Conservation (phyloP, 2,329 filamentous ascomycete species). For the Ophiostoma himal-ulmi region DNA sequence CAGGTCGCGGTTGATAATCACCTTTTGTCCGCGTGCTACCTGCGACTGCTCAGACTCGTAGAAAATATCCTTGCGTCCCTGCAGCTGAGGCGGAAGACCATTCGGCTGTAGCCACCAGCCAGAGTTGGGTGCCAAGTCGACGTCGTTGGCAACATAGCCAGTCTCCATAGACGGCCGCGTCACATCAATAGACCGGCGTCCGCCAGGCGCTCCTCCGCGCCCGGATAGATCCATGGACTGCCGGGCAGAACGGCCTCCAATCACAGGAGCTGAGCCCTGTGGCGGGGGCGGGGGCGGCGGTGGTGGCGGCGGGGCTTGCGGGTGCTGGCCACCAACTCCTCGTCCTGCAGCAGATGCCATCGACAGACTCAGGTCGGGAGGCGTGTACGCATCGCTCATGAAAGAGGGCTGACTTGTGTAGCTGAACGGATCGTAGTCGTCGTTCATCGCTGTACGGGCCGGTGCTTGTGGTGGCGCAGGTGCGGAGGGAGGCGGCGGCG, state of each 20-base stretch:
- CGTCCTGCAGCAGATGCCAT: slow-evolving; percentile 26
- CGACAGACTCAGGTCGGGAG: slow-evolving; percentile 34
- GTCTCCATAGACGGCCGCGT: slow-evolving; percentile 68
- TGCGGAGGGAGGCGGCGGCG: slow-evolving; percentile 60
- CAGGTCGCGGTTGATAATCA: slow-evolving; percentile 69
- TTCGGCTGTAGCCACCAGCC: slow-evolving; percentile 86
- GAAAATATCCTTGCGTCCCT: slow-evolving; percentile 75
- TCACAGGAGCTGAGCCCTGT: slow-evolving; percentile 21
- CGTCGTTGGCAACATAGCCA: slow-evolving; percentile 79
- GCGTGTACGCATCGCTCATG: slow-evolving; percentile 45
- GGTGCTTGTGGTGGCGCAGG: slow-evolving; percentile 47
- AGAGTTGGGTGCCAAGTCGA: slow-evolving; percentile 68
- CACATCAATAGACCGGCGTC: slow-evolving; percentile 65
- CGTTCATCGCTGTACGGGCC: slow-evolving; percentile 43
- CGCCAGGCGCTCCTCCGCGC: slow-evolving; percentile 35
- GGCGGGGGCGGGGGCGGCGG: slow-evolving; percentile 43
- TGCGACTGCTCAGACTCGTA: slow-evolving; percentile 76
- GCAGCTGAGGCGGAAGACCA: slow-evolving; percentile 71
- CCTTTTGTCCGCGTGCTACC: slow-evolving; percentile 62
- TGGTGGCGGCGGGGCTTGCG: slow-evolving; percentile 32
- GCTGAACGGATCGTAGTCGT: slow-evolving; percentile 66
- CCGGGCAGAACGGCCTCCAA: slow-evolving; percentile 38
- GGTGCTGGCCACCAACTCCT: slow-evolving; percentile 15
- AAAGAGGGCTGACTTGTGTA: slow-evolving; percentile 41
- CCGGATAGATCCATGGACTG: slow-evolving; percentile 61